Conservation (phyloP, 225 moss, liverwort and hornwort genomes). For the Bryum argenteum region DNA sequence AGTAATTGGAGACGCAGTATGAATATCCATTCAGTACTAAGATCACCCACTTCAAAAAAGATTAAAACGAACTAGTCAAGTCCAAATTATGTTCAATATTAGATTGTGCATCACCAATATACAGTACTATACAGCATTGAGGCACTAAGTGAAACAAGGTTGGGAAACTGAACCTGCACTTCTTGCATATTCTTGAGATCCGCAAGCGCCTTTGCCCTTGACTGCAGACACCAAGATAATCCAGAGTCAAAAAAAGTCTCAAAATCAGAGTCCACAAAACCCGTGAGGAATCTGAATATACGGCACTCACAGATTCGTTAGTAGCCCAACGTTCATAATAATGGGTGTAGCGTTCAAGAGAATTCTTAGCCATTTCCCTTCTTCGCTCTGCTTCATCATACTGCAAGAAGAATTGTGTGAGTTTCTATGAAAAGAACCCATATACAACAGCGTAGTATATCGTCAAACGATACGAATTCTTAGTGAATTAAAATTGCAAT, state of each 20-base stretch:
- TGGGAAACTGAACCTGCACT: conserved; percentile 53
- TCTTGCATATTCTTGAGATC: conserved; percentile 80
- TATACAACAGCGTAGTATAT: background rate
- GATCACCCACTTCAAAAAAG: no score
- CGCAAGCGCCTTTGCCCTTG: conserved; percentile 77
- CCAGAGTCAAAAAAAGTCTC: conserved; percentile 14
- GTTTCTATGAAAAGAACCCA: background rate
- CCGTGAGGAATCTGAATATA: background rate
- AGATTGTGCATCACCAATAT: background rate
- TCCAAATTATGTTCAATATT: background rate
- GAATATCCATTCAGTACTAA: no score
- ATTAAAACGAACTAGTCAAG: no score
- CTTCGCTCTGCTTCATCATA: conserved; percentile 94
- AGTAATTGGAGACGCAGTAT: no score
- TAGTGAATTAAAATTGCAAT: background rate
- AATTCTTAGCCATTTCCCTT: conserved; percentile 94
- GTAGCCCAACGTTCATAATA: conserved; percentile 97
- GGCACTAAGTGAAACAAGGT: conserved; percentile 1
- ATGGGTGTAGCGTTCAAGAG: conserved; percentile 89
- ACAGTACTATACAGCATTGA: no score
- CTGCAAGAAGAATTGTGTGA: conserved; percentile 33
- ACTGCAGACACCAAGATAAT: conserved; percentile 38
- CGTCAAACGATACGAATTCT: conserved; percentile 6
- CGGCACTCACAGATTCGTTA: conserved; percentile 67
- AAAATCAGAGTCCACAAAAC: background rate